Evolutionary conservation across 257 asterid genomes (phyloP).

Genomic region (Solanum pinnatisectum): DNA sequence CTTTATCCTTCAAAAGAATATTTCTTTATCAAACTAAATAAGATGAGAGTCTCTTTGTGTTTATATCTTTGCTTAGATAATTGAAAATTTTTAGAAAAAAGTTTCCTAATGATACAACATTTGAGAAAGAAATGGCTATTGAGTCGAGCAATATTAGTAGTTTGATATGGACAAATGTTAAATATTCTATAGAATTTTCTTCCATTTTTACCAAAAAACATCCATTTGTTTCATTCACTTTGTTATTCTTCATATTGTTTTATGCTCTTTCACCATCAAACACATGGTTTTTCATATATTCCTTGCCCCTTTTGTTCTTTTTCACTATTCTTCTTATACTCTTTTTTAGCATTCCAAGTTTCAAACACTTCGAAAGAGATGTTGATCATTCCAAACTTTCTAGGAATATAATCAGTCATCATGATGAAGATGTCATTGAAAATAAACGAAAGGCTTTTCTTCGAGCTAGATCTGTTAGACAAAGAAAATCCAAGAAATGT

Average conservation of each 20-base stretch:
- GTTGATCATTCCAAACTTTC: background rate
- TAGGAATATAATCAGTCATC: background rate
- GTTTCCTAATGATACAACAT: background rate
- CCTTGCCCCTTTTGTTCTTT: slow-evolving; percentile 21
- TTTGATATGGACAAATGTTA: slow-evolving; percentile 22
- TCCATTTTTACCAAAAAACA: slow-evolving; percentile 11
- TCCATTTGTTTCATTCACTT: slow-evolving; percentile 37
- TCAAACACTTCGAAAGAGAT: background rate
- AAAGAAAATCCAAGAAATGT: slow-evolving; percentile 38
- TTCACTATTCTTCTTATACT: slow-evolving; percentile 13
- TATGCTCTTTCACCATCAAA: slow-evolving; percentile 34
- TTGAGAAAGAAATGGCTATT: slow-evolving; percentile 33
- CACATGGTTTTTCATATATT: slow-evolving; percentile 50
- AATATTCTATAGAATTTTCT: slow-evolving; percentile 19
- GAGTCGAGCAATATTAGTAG: slow-evolving; percentile 31
- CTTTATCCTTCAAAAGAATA: background rate
- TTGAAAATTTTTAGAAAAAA: background rate
- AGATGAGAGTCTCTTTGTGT: background rate
- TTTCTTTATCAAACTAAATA: background rate
- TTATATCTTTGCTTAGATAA: background rate
- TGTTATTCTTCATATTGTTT: slow-evolving; percentile 23
- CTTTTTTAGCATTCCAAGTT: slow-evolving; percentile 1
- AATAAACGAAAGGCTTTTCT: slow-evolving; percentile 10
- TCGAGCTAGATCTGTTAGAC: slow-evolving; percentile 64
- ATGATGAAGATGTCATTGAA: background rate